A percentile compares a stretch with the other conserved stretches of the same genome.
phyloP scores from a whole-genome alignment of 192 early-diverging fungal species.

The Mortierella alpina region DNA sequence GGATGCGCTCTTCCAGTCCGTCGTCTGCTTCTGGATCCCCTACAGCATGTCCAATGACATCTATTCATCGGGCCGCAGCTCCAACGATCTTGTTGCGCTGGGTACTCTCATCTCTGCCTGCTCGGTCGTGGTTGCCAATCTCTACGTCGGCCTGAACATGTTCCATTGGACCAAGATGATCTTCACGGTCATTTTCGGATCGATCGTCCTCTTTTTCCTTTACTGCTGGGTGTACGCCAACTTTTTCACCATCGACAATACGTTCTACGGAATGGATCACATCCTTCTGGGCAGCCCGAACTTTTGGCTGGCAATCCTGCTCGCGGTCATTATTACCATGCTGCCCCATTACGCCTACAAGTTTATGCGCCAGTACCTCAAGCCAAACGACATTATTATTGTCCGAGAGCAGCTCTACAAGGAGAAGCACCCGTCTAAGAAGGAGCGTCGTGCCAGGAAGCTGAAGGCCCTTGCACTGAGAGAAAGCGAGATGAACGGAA shows the following conservation, averaged over 20 bases:
- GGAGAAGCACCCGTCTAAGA: conserved; percentile 51
- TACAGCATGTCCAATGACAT: conserved; percentile 62
- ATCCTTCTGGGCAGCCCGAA: conserved; percentile 69
- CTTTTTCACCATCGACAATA: conserved; percentile 52
- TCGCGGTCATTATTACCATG: conserved; percentile 72
- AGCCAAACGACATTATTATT: conserved; percentile 86
- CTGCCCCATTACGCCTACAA: conserved; percentile 79
- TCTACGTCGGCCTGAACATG: conserved; percentile 81
- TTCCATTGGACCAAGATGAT: conserved; percentile 81
- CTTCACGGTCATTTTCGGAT: conserved; percentile 60
- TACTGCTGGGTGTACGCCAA: conserved; percentile 56
- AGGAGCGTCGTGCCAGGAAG: conserved; percentile 50
- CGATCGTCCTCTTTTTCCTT: conserved; percentile 50
- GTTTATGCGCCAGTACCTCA: conserved; percentile 74
- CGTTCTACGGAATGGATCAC: conserved; percentile 64
- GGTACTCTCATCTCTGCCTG: conserved; percentile 80
- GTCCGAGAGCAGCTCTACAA: conserved; percentile 79
- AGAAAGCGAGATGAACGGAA: conserved; percentile 27
- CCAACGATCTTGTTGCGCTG: conserved; percentile 73
- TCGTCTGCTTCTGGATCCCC: conserved; percentile 75
- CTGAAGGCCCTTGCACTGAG: conserved; percentile 35
- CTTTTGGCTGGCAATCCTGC: conserved; percentile 77
- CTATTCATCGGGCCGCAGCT: conserved; percentile 56
- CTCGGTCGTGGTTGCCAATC: conserved; percentile 80
- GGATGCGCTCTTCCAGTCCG: conserved; percentile 80